A percentile compares a stretch with the other conserved stretches of the same genome.
These are phyloP conservation scores for Penicillium sp. DNA, from an alignment of 2,329 filamentous ascomycete species.

Conservation along the genomic window DNA sequence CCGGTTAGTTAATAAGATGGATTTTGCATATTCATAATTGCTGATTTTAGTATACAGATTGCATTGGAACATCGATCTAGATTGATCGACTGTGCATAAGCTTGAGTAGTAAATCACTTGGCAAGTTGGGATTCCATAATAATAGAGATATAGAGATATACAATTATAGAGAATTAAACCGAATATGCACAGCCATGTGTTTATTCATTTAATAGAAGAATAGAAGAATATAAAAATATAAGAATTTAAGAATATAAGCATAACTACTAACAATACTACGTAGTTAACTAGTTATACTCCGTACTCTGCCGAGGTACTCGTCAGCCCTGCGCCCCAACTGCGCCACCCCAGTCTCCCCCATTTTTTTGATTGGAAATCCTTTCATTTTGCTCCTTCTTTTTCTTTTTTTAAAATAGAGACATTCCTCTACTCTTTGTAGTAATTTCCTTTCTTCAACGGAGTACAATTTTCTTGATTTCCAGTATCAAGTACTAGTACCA, in stretches of 20 bases:
- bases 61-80: slow-evolving; percentile 2
- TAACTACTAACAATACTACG: too few species aligned
- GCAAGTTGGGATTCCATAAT: background rate
- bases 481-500: background rate
- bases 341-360: background rate
- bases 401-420: too few species aligned
- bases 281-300: too few species aligned
- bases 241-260: too few species aligned
- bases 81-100: background rate
- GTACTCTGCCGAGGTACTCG: background rate
- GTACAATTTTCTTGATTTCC: background rate
- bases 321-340: slow-evolving; percentile 3
- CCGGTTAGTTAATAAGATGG: background rate
- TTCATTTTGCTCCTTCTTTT: background rate
- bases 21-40: background rate
- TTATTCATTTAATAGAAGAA: background rate
- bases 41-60: background rate
- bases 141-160: background rate
- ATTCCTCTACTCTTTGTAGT: background rate
- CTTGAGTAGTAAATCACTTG: background rate
- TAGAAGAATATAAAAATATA: too few species aligned
- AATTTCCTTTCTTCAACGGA: background rate
- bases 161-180: background rate
- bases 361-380: background rate
- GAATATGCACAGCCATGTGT: background rate